Evolutionary conservation across 768 basidiomycete species (phyloP).

Genomic region (Hygrophorus pudorinus): DNA sequence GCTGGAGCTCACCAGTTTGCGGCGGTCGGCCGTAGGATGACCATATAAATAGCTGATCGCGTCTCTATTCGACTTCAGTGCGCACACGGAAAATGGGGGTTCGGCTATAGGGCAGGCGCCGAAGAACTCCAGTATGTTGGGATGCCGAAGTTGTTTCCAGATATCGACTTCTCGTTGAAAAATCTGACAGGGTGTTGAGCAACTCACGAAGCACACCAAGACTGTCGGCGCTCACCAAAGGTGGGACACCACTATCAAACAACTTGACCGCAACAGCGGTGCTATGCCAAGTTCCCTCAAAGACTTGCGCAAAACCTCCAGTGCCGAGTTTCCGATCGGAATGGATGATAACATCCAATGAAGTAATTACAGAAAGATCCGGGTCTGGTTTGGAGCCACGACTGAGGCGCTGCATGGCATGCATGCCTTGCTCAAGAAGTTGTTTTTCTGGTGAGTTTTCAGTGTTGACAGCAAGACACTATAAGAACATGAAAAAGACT

Average conservation of each 20-base stretch:
- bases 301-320: background rate
- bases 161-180: constrained; percentile 1
- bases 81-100: constrained; percentile 1
- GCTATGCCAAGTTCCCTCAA: background rate
- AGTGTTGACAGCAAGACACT: too few species aligned
- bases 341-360: background rate
- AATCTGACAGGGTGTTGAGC: too few species aligned
- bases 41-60: background rate
- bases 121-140: background rate
- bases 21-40: background rate
- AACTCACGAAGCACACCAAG: too few species aligned
- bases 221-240: too few species aligned
- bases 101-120: background rate
- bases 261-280: background rate
- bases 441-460: too few species aligned
- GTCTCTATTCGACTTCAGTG: background rate
- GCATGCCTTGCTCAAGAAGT: background rate
- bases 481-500: too few species aligned
- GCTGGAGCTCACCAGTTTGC: background rate
- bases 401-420: background rate
- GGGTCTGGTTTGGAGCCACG: too few species aligned
- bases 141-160: constrained; percentile 1
- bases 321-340: background rate
- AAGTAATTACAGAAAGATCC: background rate
- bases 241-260: background rate